Evolutionary conservation across 495 filamentous ascomycete genomes (phyloP).

Genomic region (Xylaria scruposa): DNA sequence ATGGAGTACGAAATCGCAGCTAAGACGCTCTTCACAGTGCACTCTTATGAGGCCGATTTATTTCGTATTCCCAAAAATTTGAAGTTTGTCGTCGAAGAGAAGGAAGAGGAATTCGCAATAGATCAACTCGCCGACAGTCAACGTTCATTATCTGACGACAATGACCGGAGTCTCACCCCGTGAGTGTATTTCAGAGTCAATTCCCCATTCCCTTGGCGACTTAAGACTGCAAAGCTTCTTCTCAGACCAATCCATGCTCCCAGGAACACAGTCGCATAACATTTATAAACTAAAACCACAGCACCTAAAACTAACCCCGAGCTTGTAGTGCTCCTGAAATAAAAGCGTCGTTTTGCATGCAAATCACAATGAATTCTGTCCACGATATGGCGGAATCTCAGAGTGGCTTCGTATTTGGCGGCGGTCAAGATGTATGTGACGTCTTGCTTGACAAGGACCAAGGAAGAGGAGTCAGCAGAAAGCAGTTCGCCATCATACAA

Average conservation of each 20-base stretch:
- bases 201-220: too few relatives aligned
- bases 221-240: too few relatives aligned
- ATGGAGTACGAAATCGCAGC: not conserved
- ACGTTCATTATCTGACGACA: not conserved
- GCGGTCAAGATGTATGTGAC: not conserved
- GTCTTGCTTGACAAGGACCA: not conserved
- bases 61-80: not conserved
- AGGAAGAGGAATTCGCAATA: not conserved
- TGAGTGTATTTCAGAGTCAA: too few relatives aligned
- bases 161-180: too few relatives aligned
- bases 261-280: too few relatives aligned
- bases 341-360: not conserved
- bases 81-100: not conserved
- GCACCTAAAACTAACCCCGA: too few relatives aligned
- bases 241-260: too few relatives aligned
- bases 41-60: not conserved
- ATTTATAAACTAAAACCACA: too few relatives aligned
- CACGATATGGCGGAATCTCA: not conserved
- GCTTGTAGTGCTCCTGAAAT: not conserved
- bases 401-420: not conserved
- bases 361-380: not conserved
- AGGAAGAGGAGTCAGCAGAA: not conserved
- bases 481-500: not conserved
- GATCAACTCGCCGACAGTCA: not conserved
- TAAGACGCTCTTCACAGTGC: not conserved